A percentile compares a stretch with the other conserved stretches of the same genome.
These are phyloP conservation scores for Pleodorina starrii DNA, from an alignment of 139 green algal genomes.

Conservation along the genomic window DNA sequence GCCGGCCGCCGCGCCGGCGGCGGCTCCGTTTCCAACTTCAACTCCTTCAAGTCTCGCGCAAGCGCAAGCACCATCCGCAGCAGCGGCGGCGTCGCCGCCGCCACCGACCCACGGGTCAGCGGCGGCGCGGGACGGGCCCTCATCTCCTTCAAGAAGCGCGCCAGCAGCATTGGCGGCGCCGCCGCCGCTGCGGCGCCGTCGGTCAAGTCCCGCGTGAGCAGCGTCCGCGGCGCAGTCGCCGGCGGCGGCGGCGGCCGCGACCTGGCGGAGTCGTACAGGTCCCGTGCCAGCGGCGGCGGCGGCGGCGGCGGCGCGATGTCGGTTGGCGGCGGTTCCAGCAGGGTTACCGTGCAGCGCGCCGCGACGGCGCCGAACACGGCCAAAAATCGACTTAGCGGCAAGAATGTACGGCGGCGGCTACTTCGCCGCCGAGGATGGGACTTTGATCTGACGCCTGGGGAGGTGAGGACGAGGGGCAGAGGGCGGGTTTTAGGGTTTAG, in stretches of 20 bases:
- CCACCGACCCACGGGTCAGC: neutral
- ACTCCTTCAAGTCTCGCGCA: neutral
- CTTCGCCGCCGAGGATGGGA: constrained; percentile 22
- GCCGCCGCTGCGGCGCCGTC: neutral
- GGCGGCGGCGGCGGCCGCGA: neutral
- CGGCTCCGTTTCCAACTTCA: neutral
- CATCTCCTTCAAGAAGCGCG: neutral
- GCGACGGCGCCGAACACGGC: neutral
- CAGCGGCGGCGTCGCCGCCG: neutral
- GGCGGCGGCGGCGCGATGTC: neutral
- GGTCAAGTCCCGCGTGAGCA: neutral
- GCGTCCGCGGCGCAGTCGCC: neutral
- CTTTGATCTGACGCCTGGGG: neutral
- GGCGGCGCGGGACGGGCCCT: neutral
- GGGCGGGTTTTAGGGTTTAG: too few relatives aligned
- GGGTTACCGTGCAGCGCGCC: neutral
- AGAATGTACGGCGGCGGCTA: constrained; percentile 5
- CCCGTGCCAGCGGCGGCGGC: neutral
- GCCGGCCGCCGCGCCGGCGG: neutral
- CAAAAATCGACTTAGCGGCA: neutral
- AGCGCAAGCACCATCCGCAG: neutral
- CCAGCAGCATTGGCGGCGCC: neutral
- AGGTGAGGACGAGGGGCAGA: constrained; percentile 3
- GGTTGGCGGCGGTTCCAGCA: neutral
- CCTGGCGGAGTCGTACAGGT: neutral